phyloP scores from a whole-genome alignment of 495 filamentous ascomycete genomes.

The Penicillium steckii region DNA sequence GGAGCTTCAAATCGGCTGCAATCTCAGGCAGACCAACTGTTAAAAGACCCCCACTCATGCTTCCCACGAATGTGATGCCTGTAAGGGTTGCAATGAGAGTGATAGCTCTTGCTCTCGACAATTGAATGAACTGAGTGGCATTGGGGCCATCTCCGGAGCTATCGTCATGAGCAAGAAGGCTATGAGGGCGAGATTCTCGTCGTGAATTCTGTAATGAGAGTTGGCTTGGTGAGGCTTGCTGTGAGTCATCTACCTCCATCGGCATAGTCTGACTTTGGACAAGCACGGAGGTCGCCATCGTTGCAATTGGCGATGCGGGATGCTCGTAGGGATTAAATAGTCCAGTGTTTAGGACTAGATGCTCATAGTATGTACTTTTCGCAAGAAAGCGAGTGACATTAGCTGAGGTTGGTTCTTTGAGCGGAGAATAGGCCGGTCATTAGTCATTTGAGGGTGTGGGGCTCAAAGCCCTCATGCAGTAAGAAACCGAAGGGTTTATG shows the following conservation, averaged over 20 bases:
- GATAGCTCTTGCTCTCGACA: conserved; percentile 16
- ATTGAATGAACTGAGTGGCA: neutral
- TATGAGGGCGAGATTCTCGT: neutral
- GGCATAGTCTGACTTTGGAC: neutral
- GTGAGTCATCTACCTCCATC: conserved; percentile 5
- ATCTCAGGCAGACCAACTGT: conserved; percentile 22
- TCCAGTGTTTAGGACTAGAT: too few relatives aligned
- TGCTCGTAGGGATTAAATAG: too few relatives aligned
- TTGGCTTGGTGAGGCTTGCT: neutral
- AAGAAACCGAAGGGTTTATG: too few relatives aligned
- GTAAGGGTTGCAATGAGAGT: conserved; percentile 18
- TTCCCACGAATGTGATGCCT: conserved; percentile 21
- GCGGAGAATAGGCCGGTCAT: neutral
- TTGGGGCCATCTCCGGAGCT: neutral
- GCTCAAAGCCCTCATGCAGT: too few relatives aligned
- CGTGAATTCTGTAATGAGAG: conserved; percentile 1
- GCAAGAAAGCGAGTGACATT: too few relatives aligned
- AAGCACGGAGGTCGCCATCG: conserved; percentile 5
- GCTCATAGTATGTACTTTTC: too few relatives aligned
- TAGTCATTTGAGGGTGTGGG: neutral
- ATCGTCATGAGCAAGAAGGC: neutral
- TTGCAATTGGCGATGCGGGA: neutral
- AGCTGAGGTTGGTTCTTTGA: too few relatives aligned
- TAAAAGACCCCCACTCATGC: conserved; percentile 20
- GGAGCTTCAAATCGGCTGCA: conserved; percentile 16